Percentiles rank a stretch among this genome's conserved stretches.
Evolutionary conservation across 106 monocot species (phyloP).

Genomic region (Triglochin maritima): DNA sequence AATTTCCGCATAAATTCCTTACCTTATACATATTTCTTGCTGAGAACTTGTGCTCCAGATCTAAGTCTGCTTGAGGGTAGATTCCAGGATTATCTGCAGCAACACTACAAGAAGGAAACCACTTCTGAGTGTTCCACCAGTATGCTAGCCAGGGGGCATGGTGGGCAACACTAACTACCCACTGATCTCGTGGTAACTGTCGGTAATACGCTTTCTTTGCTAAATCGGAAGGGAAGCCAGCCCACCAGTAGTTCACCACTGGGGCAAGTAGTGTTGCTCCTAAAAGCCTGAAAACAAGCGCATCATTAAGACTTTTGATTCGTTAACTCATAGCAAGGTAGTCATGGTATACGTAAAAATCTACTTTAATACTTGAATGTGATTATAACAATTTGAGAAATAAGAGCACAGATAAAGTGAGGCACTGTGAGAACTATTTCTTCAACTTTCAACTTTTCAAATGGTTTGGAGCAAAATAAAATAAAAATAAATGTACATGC

Average conservation of each 20-base stretch:
- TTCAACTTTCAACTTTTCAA: too few species aligned
- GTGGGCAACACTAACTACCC: conserved; percentile 29
- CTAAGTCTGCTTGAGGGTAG: conserved; percentile 27
- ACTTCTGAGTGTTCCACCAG: conserved; percentile 39
- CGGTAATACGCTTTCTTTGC: conserved; percentile 8
- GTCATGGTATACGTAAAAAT: too few species aligned
- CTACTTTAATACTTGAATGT: too few species aligned
- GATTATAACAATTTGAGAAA: too few species aligned
- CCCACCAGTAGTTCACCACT: conserved; percentile 37
- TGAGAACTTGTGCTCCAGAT: conserved; percentile 24
- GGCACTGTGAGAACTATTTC: too few species aligned
- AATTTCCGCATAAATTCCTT: too few species aligned
- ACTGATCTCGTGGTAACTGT: conserved; percentile 8
- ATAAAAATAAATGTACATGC: too few species aligned
- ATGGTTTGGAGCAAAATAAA: too few species aligned
- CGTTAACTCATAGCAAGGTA: too few species aligned
- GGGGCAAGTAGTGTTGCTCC: conserved; percentile 34
- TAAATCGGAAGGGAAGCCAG: conserved; percentile 22
- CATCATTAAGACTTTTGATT: too few species aligned
- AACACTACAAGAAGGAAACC: conserved; percentile 6
- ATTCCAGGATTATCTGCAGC: conserved; percentile 8
- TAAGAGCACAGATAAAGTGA: too few species aligned
- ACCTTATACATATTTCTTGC: conserved; percentile 2
- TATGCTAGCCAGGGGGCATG: conserved; percentile 27
- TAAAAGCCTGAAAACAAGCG: conserved; percentile 15